phyloP scores from a whole-genome alignment of 139 green algal genomes.

The Raphidocelis subcapitata region DNA sequence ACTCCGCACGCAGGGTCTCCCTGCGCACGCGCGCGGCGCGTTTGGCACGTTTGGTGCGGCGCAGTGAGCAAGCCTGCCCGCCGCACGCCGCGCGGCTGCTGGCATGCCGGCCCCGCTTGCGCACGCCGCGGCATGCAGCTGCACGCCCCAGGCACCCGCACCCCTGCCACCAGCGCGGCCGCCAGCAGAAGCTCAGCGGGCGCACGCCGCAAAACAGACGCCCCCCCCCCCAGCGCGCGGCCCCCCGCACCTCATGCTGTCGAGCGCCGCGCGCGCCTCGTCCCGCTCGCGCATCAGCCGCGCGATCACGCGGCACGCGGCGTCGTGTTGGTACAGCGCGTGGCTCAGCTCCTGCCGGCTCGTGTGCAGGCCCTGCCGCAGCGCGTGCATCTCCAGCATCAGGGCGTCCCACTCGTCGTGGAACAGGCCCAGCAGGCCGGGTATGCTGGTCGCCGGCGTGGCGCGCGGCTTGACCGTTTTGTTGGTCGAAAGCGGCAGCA shows the following conservation, averaged over 20 bases:
- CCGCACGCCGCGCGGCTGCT: too few species aligned
- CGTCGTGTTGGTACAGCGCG: constrained; percentile 97
- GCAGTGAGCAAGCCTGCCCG: too few species aligned
- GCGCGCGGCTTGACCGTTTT: constrained; percentile 84
- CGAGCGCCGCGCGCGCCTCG: constrained; percentile 54
- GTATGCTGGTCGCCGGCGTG: constrained; percentile 82
- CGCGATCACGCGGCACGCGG: constrained; percentile 88
- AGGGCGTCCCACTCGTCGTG: constrained; percentile 97
- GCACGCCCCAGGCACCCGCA: too few species aligned
- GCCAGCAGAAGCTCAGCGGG: too few species aligned
- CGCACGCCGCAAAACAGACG: too few species aligned
- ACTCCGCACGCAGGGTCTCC: constrained; percentile 5
- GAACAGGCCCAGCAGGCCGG: constrained; percentile 88
- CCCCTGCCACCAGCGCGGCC: too few species aligned
- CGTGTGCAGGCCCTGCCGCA: constrained; percentile 75
- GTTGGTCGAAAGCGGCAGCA: constrained; percentile 67
- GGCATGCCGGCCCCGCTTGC: too few species aligned
- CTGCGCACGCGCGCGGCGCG: too few species aligned
- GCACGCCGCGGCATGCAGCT: too few species aligned
- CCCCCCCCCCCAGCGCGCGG: too few species aligned
- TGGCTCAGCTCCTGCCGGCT: constrained; percentile 86
- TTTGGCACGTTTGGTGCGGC: too few species aligned
- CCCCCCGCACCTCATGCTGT: constrained; percentile 22
- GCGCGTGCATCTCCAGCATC: constrained; percentile 87
- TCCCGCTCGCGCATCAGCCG: constrained; percentile 81